Evolutionary conservation across 2,329 filamentous ascomycete genomes (phyloP).

Genomic region (Ceratocystis huliohia): DNA sequence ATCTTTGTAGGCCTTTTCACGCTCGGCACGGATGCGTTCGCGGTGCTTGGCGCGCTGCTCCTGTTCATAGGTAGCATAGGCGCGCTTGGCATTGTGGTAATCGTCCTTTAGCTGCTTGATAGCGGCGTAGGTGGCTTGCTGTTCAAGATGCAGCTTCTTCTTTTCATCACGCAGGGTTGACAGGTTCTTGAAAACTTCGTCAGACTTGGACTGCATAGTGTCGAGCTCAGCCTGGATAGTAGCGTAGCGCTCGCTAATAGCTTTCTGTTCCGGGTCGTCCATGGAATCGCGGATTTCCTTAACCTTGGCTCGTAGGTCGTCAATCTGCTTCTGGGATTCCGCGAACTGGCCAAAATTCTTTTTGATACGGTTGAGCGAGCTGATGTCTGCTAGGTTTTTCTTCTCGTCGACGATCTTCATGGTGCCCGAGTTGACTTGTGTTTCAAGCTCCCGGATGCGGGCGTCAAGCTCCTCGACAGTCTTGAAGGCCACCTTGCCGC

Average conservation of each 20-base stretch:
- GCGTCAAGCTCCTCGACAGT: conserved; percentile 74
- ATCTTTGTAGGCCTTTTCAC: conserved; percentile 57
- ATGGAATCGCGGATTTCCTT: conserved; percentile 77
- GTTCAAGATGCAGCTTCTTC: conserved; percentile 67
- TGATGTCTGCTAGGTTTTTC: conserved; percentile 77
- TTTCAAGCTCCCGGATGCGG: conserved; percentile 68
- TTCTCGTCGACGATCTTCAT: conserved; percentile 97
- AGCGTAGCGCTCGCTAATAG: conserved; percentile 74
- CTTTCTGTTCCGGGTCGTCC: conserved; percentile 84
- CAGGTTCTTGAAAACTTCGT: conserved; percentile 78
- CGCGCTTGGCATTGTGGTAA: conserved; percentile 71
- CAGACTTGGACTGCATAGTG: conserved; percentile 79
- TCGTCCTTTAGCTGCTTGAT: conserved; percentile 82
- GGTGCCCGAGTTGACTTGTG: conserved; percentile 72
- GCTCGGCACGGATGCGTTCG: conserved; percentile 71
- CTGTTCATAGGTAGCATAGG: conserved; percentile 70
- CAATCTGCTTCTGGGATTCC: conserved; percentile 74
- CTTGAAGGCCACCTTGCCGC: conserved; percentile 73
- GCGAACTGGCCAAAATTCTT: conserved; percentile 85
- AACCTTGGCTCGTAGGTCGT: conserved; percentile 75
- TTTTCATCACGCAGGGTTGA: conserved; percentile 75
- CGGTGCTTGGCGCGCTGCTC: conserved; percentile 64
- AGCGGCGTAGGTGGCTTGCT: conserved; percentile 71
- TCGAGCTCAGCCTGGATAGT: conserved; percentile 81
- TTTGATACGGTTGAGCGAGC: conserved; percentile 70